phyloP scores from a whole-genome alignment of 2,329 filamentous ascomycete genomes.

The Alternaria dauci region DNA sequence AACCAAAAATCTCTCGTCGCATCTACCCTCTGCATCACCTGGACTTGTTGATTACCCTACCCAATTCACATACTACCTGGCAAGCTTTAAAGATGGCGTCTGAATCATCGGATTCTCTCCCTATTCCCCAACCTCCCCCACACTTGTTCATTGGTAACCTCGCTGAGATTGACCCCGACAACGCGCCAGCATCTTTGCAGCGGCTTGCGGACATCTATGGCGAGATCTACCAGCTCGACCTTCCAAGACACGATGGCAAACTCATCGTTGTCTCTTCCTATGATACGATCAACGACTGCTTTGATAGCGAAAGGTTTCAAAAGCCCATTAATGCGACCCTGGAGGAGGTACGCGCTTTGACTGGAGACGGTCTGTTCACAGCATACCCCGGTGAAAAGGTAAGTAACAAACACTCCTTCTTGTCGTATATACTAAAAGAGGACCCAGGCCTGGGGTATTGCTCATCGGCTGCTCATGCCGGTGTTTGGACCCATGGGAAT shows the following conservation, averaged over 20 bases:
- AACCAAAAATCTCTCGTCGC: neutral
- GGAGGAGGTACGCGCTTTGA: conserved; percentile 12
- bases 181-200: conserved; percentile 9
- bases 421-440: neutral
- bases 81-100: conserved; percentile 8
- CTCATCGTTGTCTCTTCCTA: conserved; percentile 13
- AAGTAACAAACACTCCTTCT: neutral
- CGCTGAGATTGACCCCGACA: conserved; percentile 9
- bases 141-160: conserved; percentile 12
- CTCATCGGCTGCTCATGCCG: conserved; percentile 12
- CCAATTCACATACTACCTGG: neutral
- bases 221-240: conserved; percentile 14
- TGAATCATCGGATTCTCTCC: conserved; percentile 6
- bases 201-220: conserved; percentile 16
- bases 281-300: conserved; percentile 16
- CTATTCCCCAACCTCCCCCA: conserved; percentile 14
- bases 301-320: conserved; percentile 10
- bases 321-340: conserved; percentile 15
- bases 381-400: conserved; percentile 15
- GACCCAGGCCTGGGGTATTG: conserved; percentile 9
- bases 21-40: neutral
- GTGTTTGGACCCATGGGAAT: conserved; percentile 18
- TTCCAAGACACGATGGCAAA: conserved; percentile 11
- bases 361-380: conserved; percentile 14
- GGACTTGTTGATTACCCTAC: neutral